Evolutionary conservation across 2,329 filamentous ascomycete genomes (phyloP).

Genomic region (Sporothrix inflata): DNA sequence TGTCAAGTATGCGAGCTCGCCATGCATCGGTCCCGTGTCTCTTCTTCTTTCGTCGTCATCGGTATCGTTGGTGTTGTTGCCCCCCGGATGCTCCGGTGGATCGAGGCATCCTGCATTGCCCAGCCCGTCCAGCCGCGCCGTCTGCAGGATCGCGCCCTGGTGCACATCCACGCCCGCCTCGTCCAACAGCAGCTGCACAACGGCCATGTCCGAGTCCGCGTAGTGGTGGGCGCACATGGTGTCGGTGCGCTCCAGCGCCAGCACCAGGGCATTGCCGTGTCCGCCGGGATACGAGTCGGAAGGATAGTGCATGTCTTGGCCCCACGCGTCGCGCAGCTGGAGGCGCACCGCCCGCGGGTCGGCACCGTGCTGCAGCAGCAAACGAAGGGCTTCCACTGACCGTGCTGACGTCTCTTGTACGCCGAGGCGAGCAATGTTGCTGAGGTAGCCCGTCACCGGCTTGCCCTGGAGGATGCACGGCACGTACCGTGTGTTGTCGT

Average conservation of each 20-base stretch:
- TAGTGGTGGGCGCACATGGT: background rate
- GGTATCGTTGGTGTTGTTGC: no score
- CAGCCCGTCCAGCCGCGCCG: background rate
- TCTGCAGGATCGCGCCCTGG: background rate
- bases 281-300: background rate
- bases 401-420: no score
- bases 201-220: background rate
- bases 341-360: no score
- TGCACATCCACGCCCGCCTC: background rate
- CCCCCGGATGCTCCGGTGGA: no score
- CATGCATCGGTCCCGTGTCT: background rate
- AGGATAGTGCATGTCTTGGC: no score
- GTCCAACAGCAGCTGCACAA: background rate
- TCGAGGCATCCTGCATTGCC: background rate
- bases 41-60: background rate
- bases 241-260: background rate
- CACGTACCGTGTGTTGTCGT: background rate
- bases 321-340: no score
- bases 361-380: no score
- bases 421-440: no score
- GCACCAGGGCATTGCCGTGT: background rate
- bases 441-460: no score
- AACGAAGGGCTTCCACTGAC: no score
- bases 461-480: no score
- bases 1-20: background rate